These are phyloP conservation scores for Xylariaceae sp. DNA, from an alignment of 2,329 filamentous ascomycete genomes.

Conservation along the genomic window DNA sequence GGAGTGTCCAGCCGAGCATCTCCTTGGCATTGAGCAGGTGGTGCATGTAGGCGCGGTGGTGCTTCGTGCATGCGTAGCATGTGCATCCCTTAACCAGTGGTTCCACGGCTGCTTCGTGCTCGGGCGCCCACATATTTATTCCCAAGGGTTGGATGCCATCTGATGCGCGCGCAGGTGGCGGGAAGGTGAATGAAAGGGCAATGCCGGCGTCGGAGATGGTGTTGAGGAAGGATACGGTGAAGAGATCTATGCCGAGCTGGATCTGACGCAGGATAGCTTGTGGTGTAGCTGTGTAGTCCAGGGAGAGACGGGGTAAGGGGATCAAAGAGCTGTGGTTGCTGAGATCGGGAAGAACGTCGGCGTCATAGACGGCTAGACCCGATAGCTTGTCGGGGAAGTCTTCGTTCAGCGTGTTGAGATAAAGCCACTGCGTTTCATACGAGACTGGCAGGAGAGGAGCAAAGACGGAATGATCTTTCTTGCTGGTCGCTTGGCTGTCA, in stretches of 20 bases:
- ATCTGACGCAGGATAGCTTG: conserved; percentile 74
- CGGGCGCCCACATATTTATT: conserved; percentile 67
- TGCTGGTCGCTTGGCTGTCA: conserved; percentile 22
- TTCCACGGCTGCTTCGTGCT: conserved; percentile 55
- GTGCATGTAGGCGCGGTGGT: conserved; percentile 82
- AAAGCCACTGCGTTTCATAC: conserved; percentile 70
- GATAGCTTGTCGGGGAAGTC: conserved; percentile 56
- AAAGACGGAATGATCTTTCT: conserved; percentile 44
- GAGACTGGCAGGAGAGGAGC: conserved; percentile 70
- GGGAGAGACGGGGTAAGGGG: conserved; percentile 65
- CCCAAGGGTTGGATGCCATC: conserved; percentile 52
- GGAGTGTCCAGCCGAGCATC: conserved; percentile 91
- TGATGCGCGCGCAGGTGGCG: conserved; percentile 35
- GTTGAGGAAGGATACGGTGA: conserved; percentile 71
- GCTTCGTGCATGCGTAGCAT: conserved; percentile 78
- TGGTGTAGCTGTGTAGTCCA: conserved; percentile 58
- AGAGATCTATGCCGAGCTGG: conserved; percentile 70
- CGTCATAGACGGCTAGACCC: conserved; percentile 74
- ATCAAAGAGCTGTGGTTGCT: conserved; percentile 49
- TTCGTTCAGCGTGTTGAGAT: conserved; percentile 65
- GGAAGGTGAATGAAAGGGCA: conserved; percentile 74
- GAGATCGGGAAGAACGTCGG: conserved; percentile 62
- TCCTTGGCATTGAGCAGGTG: conserved; percentile 87
- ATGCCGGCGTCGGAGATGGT: conserved; percentile 77
- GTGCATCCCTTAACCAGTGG: conserved; percentile 60